A percentile compares a stretch with the other conserved stretches of the same genome.
phyloP scores from a whole-genome alignment of 2,329 filamentous ascomycete genomes.

The Ceratocystis variospora region DNA sequence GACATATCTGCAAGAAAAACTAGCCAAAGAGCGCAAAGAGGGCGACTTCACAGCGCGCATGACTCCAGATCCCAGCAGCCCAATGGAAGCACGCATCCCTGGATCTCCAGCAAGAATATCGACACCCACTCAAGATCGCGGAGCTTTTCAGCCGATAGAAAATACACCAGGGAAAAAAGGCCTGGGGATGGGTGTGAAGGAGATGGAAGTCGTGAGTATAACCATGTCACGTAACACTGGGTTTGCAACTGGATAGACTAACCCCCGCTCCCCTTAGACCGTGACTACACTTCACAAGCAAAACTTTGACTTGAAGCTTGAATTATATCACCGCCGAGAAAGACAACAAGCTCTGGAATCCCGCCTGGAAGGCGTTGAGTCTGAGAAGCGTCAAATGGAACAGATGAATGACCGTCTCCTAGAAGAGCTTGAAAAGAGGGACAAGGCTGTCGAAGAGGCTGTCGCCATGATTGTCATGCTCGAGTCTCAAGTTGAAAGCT shows the following conservation, averaged over 20 bases:
- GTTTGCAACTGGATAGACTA: constrained; percentile 8
- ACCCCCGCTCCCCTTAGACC: constrained; percentile 31
- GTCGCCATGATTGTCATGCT: constrained; percentile 54
- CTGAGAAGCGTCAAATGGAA: constrained; percentile 39
- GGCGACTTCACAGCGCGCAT: constrained; percentile 19
- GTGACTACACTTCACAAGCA: constrained; percentile 58
- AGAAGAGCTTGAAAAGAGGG: constrained; percentile 50
- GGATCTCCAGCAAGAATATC: constrained; percentile 15
- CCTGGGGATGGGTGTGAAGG: constrained; percentile 43
- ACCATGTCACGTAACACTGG: neutral
- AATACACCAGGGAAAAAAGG: constrained; percentile 34
- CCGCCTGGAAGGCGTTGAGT: constrained; percentile 40
- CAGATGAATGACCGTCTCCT: constrained; percentile 46
- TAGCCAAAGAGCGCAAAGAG: constrained; percentile 33
- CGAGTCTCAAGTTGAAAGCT: constrained; percentile 44
- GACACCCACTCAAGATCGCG: constrained; percentile 14
- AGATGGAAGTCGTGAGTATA: constrained; percentile 48
- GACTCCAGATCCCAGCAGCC: constrained; percentile 14
- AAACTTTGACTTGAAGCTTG: constrained; percentile 64
- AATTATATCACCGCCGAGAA: constrained; percentile 56
- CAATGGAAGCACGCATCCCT: constrained; percentile 13
- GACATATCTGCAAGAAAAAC: constrained; percentile 40
- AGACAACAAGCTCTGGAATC: constrained; percentile 46
- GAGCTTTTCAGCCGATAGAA: constrained; percentile 24
- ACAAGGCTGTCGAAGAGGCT: constrained; percentile 57